Conservation (phyloP, 2,329 filamentous ascomycete species). For the Venturia asperata region DNA sequence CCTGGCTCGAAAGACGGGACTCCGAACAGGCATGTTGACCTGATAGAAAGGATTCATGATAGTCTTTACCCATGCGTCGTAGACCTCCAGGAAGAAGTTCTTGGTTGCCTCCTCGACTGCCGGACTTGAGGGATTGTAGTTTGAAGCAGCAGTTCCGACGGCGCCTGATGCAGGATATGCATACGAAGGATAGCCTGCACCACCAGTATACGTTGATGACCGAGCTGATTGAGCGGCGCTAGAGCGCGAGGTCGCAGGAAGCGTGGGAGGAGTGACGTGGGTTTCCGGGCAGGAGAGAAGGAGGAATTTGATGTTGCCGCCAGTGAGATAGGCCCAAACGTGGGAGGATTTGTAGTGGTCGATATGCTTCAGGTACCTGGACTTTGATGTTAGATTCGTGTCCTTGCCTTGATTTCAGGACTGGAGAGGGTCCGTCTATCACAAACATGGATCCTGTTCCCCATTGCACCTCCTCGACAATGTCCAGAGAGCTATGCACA, state of each 20-base stretch:
- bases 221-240: constrained; percentile 21
- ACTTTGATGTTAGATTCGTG: constrained; percentile 12
- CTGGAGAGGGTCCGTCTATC: neutral
- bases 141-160: constrained; percentile 42
- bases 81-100: constrained; percentile 91
- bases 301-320: constrained; percentile 86
- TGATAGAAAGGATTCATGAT: constrained; percentile 96
- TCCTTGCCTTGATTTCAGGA: neutral
- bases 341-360: constrained; percentile 96
- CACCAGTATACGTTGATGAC: constrained; percentile 22
- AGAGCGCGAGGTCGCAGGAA: constrained; percentile 34
- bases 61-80: constrained; percentile 94
- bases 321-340: constrained; percentile 90
- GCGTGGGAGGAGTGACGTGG: constrained; percentile 38
- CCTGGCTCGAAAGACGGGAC: constrained; percentile 73
- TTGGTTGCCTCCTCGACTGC: constrained; percentile 93
- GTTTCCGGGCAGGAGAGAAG: constrained; percentile 74
- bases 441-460: constrained; percentile 71
- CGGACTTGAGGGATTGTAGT: constrained; percentile 69
- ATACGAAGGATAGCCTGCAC: constrained; percentile 29
- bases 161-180: constrained; percentile 23
- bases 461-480: constrained; percentile 97
- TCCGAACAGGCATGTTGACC: constrained; percentile 75
- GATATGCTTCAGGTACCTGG: constrained; percentile 89
- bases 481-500: constrained; percentile 85